Evolutionary conservation across 2,329 filamentous ascomycete species (phyloP).

Genomic region (Rhynchosporium graminicola): DNA sequence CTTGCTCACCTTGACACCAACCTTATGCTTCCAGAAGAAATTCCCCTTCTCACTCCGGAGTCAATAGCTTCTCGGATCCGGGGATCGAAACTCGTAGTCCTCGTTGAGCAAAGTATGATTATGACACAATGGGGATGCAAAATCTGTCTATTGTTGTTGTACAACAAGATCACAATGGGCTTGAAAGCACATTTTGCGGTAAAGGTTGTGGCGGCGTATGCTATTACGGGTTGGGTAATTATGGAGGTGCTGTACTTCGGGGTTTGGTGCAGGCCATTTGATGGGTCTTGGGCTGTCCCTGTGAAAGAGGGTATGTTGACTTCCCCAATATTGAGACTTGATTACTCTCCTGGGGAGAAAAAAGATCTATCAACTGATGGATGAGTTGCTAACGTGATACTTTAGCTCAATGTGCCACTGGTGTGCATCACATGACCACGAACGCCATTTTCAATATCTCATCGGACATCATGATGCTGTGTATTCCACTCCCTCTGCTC

Average conservation of each 20-base stretch:
- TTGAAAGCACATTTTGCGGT: slow-evolving; percentile 50
- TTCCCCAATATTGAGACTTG: neutral
- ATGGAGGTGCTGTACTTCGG: slow-evolving; percentile 53
- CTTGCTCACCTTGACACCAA: slow-evolving; percentile 58
- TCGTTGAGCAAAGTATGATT: slow-evolving; percentile 63
- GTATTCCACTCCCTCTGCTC: slow-evolving; percentile 55
- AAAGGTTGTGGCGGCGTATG: slow-evolving; percentile 51
- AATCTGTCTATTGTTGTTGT: slow-evolving; percentile 58
- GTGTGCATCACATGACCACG: slow-evolving; percentile 58
- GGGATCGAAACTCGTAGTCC: slow-evolving; percentile 63
- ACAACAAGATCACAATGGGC: slow-evolving; percentile 55
- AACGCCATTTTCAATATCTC: slow-evolving; percentile 61
- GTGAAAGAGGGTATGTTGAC: slow-evolving; percentile 46
- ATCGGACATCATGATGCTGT: slow-evolving; percentile 60
- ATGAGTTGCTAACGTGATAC: slow-evolving; percentile 11
- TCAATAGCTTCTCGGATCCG: slow-evolving; percentile 33
- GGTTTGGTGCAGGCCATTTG: slow-evolving; percentile 58
- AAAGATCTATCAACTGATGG: neutral
- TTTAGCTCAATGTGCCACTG: slow-evolving; percentile 57
- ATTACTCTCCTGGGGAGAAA: neutral
- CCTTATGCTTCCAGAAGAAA: slow-evolving; percentile 54
- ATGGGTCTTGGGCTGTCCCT: slow-evolving; percentile 59
- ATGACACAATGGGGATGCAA: slow-evolving; percentile 59
- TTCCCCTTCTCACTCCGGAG: slow-evolving; percentile 47
- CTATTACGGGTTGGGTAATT: slow-evolving; percentile 49